A percentile compares a stretch with the other conserved stretches of the same genome.
Evolutionary conservation across 495 filamentous ascomycete genomes (phyloP).

Genomic region (Lepidopterella palustris): DNA sequence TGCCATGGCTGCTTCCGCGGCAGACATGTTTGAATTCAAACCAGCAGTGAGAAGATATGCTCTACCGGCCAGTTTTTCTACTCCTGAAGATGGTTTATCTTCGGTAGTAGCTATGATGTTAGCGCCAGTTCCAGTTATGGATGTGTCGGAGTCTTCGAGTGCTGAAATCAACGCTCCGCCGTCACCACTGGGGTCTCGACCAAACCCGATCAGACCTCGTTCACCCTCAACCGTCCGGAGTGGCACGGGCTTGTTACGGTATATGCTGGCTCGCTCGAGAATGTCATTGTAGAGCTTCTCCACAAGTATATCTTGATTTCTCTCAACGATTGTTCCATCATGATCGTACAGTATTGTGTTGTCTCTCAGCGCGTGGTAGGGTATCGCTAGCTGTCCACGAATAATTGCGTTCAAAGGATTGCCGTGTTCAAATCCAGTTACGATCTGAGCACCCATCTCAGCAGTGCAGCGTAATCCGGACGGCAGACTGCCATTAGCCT

Average conservation of each 20-base stretch:
- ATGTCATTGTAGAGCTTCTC: slow-evolving; percentile 92
- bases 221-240: slow-evolving; percentile 76
- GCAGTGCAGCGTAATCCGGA: slow-evolving; percentile 62
- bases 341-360: slow-evolving; percentile 86
- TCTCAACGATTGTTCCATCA: slow-evolving; percentile 73
- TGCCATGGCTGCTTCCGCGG: slow-evolving; percentile 55
- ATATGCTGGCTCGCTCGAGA: slow-evolving; percentile 80
- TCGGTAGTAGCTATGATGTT: slow-evolving; percentile 28
- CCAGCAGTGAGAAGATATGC: slow-evolving; percentile 35
- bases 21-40: slow-evolving; percentile 40
- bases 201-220: slow-evolving; percentile 72
- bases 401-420: slow-evolving; percentile 90
- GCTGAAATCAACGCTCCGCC: slow-evolving; percentile 65
- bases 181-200: slow-evolving; percentile 66
- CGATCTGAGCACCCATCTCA: slow-evolving; percentile 95
- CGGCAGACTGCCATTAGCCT: slow-evolving; percentile 43
- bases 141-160: slow-evolving; percentile 55
- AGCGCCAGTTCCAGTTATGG: slow-evolving; percentile 34
- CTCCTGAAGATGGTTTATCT: slow-evolving; percentile 30
- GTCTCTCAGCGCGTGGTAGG: slow-evolving; percentile 75
- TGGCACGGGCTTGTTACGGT: slow-evolving; percentile 66
- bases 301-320: slow-evolving; percentile 70
- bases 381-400: slow-evolving; percentile 81
- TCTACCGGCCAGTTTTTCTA: slow-evolving; percentile 42
- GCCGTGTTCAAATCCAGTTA: slow-evolving; percentile 91